Conservation (phyloP, 2,329 filamentous ascomycete species). For the Ophiostoma australiae region DNA sequence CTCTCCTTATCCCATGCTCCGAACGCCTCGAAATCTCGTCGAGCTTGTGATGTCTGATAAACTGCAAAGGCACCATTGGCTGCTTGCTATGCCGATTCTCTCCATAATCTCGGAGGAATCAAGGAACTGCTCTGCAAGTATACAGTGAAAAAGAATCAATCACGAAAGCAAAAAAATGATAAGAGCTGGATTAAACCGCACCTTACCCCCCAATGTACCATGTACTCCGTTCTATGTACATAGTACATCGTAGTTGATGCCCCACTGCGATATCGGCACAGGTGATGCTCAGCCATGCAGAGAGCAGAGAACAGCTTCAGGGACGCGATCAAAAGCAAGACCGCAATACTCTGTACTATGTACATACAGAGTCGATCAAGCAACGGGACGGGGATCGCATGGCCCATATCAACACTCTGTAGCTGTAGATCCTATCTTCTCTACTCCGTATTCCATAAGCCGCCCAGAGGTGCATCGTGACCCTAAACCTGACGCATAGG, state of each 20-base stretch:
- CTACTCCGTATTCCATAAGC: not conserved
- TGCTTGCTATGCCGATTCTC: not conserved
- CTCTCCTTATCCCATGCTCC: not conserved
- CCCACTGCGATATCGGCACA: slow-evolving; percentile 9
- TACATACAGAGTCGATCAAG: no score
- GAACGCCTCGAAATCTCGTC: no score
- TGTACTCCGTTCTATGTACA: not conserved
- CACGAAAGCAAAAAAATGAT: not conserved
- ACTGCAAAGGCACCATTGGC: slow-evolving; percentile 24
- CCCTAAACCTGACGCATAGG: not conserved
- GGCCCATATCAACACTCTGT: no score
- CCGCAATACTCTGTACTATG: no score
- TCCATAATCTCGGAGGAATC: slow-evolving; percentile 9
- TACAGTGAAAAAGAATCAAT: not conserved
- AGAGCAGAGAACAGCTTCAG: not conserved
- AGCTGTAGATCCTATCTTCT: not conserved
- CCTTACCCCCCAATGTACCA: not conserved
- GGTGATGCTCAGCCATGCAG: not conserved
- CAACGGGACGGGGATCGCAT: not conserved
- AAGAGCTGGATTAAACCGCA: not conserved
- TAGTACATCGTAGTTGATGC: not conserved
- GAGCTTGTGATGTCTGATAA: slow-evolving; percentile 22
- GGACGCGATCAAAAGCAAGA: not conserved
- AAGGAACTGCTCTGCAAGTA: not conserved
- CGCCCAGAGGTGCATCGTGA: not conserved